phyloP scores from a whole-genome alignment of 176 grass and related monocot genomes.

The Saccharum officinarum region DNA sequence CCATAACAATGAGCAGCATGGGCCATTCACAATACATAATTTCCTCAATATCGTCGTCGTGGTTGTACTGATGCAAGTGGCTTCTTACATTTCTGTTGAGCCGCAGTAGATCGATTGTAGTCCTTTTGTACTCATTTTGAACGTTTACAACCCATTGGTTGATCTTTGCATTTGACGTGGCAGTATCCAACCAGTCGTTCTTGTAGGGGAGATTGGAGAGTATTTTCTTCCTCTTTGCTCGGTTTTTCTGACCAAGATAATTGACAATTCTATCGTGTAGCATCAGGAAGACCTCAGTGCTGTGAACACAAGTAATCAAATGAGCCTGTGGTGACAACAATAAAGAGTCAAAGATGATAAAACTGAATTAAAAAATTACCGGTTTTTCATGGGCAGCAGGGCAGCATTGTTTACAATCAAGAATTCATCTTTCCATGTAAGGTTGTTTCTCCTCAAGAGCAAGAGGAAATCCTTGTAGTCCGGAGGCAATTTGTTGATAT shows the following conservation, averaged over 20 bases:
- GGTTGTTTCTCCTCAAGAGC: background rate
- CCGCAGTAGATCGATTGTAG: background rate
- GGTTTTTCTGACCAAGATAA: background rate
- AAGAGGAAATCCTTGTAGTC: background rate
- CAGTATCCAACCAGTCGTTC: slow-evolving; percentile 4
- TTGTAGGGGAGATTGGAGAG: background rate
- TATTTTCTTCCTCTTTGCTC: background rate
- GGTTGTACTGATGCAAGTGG: background rate
- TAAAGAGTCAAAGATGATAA: background rate
- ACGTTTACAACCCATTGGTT: background rate
- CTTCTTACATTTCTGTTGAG: slow-evolving; percentile 24
- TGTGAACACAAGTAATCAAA: background rate
- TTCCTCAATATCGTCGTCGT: background rate
- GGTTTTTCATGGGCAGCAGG: slow-evolving; percentile 11
- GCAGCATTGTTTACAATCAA: slow-evolving; percentile 1
- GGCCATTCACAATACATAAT: slow-evolving; percentile 20
- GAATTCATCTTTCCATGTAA: background rate
- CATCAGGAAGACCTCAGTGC: slow-evolving; percentile 7
- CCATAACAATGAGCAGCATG: background rate
- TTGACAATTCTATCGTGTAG: background rate
- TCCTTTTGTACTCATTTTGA: background rate
- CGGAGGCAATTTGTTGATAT: background rate
- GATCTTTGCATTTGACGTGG: background rate
- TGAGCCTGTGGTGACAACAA: background rate
- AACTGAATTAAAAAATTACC: background rate